These are phyloP conservation scores for Lentinula aciculospora DNA, from an alignment of 768 basidiomycete species.

Conservation along the genomic window DNA sequence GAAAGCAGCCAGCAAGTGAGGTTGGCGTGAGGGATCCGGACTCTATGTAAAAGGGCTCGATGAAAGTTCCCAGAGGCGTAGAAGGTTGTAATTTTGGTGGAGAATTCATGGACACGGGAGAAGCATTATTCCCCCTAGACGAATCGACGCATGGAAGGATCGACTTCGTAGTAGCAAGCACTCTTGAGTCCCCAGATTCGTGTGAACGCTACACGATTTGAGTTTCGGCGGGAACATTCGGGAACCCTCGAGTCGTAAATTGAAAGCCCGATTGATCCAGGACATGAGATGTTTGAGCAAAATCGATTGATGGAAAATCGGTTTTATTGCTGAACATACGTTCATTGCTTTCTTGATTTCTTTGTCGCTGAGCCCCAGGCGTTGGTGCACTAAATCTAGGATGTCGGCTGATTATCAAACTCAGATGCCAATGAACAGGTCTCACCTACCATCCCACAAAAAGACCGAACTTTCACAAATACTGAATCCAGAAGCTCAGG, in stretches of 20 bases:
- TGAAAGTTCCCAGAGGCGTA: not conserved
- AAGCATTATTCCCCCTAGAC: not conserved
- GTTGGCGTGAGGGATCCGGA: not conserved
- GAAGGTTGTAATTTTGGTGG: not conserved
- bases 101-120: too few species aligned
- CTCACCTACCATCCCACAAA: not conserved
- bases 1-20: too few species aligned
- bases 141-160: not conserved
- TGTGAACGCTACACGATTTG: too few species aligned
- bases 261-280: constrained; percentile 4
- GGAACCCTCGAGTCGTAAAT: not conserved
- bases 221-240: too few species aligned
- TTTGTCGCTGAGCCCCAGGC: not conserved
- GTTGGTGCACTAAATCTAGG: not conserved
- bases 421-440: not conserved
- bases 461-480: constrained; percentile 2
- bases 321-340: not conserved
- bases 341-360: not conserved
- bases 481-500: not conserved
- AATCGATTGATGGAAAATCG: not conserved
- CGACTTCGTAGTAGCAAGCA: too few species aligned
- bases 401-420: not conserved
- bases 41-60: not conserved
- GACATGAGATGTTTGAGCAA: not conserved
- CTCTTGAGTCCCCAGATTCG: too few species aligned